These are phyloP conservation scores for Smallanthus sonchifolius DNA, from an alignment of 129 eudicot species.

Conservation along the genomic window DNA sequence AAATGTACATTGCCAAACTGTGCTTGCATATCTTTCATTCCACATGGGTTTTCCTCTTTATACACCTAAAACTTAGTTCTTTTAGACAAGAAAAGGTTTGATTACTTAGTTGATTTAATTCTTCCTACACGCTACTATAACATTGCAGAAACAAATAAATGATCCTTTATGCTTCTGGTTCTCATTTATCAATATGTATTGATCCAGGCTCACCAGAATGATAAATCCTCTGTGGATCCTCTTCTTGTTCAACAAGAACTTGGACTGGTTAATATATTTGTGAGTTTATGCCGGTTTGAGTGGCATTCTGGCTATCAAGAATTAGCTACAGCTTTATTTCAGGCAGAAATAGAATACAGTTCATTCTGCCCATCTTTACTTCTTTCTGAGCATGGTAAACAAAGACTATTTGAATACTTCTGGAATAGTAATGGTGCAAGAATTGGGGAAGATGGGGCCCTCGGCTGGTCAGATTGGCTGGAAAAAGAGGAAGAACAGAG, in stretches of 20 bases:
- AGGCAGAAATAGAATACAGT: constrained; percentile 84
- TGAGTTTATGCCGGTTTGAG: constrained; percentile 85
- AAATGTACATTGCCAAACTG: background rate
- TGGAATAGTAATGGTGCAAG: constrained; percentile 94
- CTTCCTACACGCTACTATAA: background rate
- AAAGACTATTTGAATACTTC: constrained; percentile 83
- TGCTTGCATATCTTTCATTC: background rate
- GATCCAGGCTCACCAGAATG: constrained; percentile 53
- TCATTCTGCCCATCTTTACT: constrained; percentile 79
- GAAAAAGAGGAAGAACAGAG: constrained; percentile 90
- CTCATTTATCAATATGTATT: constrained; percentile 5
- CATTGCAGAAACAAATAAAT: background rate
- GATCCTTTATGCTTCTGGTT: background rate
- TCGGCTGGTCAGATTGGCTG: constrained; percentile 93
- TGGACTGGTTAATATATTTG: constrained; percentile 67
- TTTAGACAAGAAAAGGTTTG: background rate
- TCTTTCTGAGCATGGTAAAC: constrained; percentile 74
- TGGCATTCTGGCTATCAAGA: constrained; percentile 95
- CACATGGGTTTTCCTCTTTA: background rate
- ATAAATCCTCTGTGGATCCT: constrained; percentile 36
- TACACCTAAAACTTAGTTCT: background rate
- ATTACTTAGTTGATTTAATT: background rate
- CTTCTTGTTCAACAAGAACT: constrained; percentile 57
- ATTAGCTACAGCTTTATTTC: constrained; percentile 91
- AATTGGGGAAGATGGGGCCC: constrained; percentile 94